Conservation (phyloP, 257 asterid genomes). For the Catharanthus roseus region DNA sequence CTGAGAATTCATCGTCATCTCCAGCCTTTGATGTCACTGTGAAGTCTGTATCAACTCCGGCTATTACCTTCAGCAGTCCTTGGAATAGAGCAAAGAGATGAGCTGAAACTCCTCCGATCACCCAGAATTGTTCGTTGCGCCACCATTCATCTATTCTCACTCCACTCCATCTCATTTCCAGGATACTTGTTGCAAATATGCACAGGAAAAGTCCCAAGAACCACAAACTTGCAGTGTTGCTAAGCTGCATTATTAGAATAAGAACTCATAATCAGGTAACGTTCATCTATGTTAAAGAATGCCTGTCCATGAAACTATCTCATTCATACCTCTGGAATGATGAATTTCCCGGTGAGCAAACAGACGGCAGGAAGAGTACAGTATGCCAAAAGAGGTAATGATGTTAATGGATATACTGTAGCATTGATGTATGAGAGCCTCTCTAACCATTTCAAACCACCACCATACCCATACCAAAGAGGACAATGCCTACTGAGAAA, state of each 20-base stretch:
- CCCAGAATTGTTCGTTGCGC: slow-evolving; percentile 43
- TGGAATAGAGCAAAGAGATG: slow-evolving; percentile 36
- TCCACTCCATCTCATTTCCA: slow-evolving; percentile 42
- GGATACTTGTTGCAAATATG: slow-evolving; percentile 28
- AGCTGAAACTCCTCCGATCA: slow-evolving; percentile 36
- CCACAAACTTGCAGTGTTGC: slow-evolving; percentile 25
- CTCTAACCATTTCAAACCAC: slow-evolving; percentile 29
- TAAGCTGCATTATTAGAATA: slow-evolving; percentile 20
- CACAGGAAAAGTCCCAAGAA: slow-evolving; percentile 30
- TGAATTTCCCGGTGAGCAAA: slow-evolving; percentile 27
- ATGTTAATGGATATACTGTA: slow-evolving; percentile 27
- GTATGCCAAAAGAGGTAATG: slow-evolving; percentile 25
- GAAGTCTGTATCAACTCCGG: slow-evolving; percentile 32
- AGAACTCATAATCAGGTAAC: not conserved
- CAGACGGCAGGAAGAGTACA: slow-evolving; percentile 32
- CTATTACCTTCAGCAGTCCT: slow-evolving; percentile 26
- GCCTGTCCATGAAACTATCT: no score
- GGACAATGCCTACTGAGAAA: slow-evolving; percentile 30
- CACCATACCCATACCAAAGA: slow-evolving; percentile 31
- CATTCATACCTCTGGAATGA: slow-evolving; percentile 21
- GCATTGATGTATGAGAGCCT: slow-evolving; percentile 28
- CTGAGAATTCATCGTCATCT: slow-evolving; percentile 20
- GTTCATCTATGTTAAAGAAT: no score
- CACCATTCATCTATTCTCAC: slow-evolving; percentile 35
- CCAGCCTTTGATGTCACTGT: slow-evolving; percentile 28